phyloP scores from a whole-genome alignment of 2,329 filamentous ascomycete species.

The Fusarium drepaniforme region DNA sequence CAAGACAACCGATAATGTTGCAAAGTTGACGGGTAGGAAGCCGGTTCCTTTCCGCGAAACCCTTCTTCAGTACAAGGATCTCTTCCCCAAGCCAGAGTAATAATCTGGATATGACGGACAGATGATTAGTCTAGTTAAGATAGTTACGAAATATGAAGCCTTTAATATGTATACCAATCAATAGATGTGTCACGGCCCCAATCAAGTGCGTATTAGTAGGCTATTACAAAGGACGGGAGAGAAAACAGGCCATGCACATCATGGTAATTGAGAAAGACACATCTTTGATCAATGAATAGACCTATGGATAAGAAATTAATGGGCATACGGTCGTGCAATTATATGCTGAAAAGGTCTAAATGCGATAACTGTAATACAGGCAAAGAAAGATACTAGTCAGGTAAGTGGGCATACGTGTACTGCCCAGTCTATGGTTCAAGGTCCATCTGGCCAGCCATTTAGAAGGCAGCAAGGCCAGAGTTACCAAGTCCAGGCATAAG shows the following conservation, averaged over 20 bases:
- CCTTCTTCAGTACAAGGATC: conserved; percentile 36
- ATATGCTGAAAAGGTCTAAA: neutral
- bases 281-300: too few species aligned
- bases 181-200: neutral
- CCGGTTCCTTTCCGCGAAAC: conserved; percentile 34
- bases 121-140: neutral
- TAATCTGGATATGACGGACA: neutral
- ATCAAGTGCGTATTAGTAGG: neutral
- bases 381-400: neutral
- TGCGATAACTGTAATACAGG: neutral
- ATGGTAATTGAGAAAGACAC: too few species aligned
- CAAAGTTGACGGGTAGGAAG: conserved; percentile 38
- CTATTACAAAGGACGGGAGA: too few species aligned
- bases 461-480: neutral
- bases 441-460: neutral
- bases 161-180: neutral
- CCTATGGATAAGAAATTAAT: too few species aligned
- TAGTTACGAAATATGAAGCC: neutral
- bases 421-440: neutral
- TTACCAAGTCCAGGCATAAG: neutral
- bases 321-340: neutral
- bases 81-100: conserved; percentile 27
- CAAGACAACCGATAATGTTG: conserved; percentile 36
- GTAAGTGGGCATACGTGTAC: neutral
- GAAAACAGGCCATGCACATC: too few species aligned